Evolutionary conservation across 163 green algal genomes (phyloP), one percentile per base, ranked within the genome.

Genomic region (Scenedesmus sp.): DNA sequence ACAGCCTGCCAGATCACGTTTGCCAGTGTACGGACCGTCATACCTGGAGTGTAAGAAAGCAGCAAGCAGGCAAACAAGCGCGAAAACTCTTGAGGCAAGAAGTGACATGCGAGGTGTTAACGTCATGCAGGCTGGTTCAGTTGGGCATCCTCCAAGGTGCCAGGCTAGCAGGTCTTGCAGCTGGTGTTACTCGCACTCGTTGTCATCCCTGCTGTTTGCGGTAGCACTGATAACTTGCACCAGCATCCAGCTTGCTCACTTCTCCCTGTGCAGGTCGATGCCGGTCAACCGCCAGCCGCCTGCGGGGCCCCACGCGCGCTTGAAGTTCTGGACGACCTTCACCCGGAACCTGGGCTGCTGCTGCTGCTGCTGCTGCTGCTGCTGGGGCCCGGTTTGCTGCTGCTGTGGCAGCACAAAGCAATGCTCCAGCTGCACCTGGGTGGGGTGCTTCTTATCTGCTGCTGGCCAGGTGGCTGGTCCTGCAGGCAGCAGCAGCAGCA

Each of bases 191-290:
- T n/a, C n/a, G n/a, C n/a, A n/a, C n/a, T n/a, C n/a, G n/a, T n/a
- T n/a, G n/a, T n/a, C n/a, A n/a, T n/a, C n/a, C n/a, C n/a, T n/a
- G n/a, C n/a, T n/a, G n/a, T n/a, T n/a, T 73, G 24, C 20, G 9
- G 59, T 7, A 35, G 24, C 59, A 35, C 4, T 73, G 20, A 73
- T 9, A 35, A 73, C 20, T 73, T 6, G 59, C 24, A 73, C 4
- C 30, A 33, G 9, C 4, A 13, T 35, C 9, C 59, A 33, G 59
- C 24, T 2, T 13, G 16, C 85, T 61, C 79, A 90, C 46, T 73
- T 79, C 90, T 96, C 94, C 35, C 49, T 53, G 80, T 95, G 90
- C 37, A 96, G 78, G 70, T 96, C 94, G 2, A 95, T 43, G 15
- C 12, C 59, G 0, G 65, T 76, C 49, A 95, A 37, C 51, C 20